phyloP scores from a whole-genome alignment of 495 filamentous ascomycete genomes.

The Evernia prunastri region DNA sequence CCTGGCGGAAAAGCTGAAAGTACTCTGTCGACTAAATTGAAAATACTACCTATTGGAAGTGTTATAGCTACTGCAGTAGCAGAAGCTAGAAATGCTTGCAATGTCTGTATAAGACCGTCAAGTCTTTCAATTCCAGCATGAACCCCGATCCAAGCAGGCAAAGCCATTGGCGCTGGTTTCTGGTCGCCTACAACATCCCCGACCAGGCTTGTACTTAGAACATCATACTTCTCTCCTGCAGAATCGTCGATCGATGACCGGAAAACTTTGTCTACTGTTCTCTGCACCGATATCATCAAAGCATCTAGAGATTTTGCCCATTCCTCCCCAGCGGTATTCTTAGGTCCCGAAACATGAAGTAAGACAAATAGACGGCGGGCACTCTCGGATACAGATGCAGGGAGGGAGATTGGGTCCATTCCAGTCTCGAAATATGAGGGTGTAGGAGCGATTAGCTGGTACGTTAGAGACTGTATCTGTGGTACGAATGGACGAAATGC shows the following conservation, averaged over 20 bases:
- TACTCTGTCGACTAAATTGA: slow-evolving; percentile 61
- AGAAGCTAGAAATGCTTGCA: slow-evolving; percentile 50
- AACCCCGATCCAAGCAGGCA: slow-evolving; percentile 65
- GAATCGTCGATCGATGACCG: slow-evolving; percentile 71
- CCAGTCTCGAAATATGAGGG: slow-evolving; percentile 31
- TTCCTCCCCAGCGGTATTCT: slow-evolving; percentile 62
- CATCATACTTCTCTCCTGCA: slow-evolving; percentile 29
- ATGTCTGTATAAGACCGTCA: slow-evolving; percentile 48
- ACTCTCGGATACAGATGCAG: slow-evolving; percentile 43
- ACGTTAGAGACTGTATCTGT: slow-evolving; percentile 57
- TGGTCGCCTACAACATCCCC: slow-evolving; percentile 37
- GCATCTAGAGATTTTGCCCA: slow-evolving; percentile 60
- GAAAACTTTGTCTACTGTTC: slow-evolving; percentile 66
- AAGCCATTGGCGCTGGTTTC: slow-evolving; percentile 41
- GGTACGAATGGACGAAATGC: slow-evolving; percentile 66
- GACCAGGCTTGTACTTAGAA: slow-evolving; percentile 23
- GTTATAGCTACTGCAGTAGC: slow-evolving; percentile 54
- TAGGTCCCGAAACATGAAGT: slow-evolving; percentile 68
- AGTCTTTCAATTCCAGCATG: slow-evolving; percentile 63
- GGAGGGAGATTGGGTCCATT: slow-evolving; percentile 36
- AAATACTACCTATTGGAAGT: slow-evolving; percentile 56
- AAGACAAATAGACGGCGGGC: slow-evolving; percentile 57
- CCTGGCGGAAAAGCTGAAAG: slow-evolving; percentile 56
- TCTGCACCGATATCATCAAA: slow-evolving; percentile 54
- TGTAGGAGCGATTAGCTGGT: slow-evolving; percentile 52